Conservation (phyloP, 495 filamentous ascomycete genomes). For the Aspergillus sclerotiicarbonarius region DNA sequence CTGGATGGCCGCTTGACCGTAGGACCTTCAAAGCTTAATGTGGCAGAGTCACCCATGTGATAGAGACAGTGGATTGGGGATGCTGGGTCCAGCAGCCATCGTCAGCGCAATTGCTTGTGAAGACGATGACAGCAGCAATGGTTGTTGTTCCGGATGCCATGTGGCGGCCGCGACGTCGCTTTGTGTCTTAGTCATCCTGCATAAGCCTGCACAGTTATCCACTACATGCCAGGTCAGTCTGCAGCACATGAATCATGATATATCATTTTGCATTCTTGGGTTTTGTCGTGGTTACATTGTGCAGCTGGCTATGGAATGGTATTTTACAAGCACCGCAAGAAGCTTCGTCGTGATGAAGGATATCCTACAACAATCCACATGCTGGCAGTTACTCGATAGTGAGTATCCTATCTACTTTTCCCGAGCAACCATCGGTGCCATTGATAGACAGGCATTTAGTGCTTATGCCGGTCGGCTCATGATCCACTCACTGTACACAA, state of each 20-base stretch:
- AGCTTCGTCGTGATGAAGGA: no score
- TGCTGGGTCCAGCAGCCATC: conserved; percentile 2
- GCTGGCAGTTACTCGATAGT: no score
- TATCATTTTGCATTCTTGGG: no score
- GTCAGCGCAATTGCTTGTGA: conserved; percentile 5
- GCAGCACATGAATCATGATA: not conserved
- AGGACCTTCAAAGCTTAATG: conserved; percentile 10
- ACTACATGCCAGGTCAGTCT: not conserved
- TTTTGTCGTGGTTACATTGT: no score
- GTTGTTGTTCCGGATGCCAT: conserved; percentile 4
- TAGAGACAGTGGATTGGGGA: conserved; percentile 3
- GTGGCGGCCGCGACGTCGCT: not conserved
- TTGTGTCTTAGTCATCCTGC: conserved; percentile 2
- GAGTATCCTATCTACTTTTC: no score
- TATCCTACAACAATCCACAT: no score
- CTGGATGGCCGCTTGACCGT: not conserved
- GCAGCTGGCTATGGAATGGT: no score
- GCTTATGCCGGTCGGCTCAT: no score
- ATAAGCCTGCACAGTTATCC: not conserved
- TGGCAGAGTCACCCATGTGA: conserved; percentile 12
- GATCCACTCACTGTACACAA: no score
- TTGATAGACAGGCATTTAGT: no score
- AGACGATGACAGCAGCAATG: not conserved
- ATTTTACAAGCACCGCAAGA: no score
- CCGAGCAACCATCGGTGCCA: no score